Evolutionary conservation across 805 yeast genomes (phyloP).

Genomic region (Blastobotrys muscicola): DNA sequence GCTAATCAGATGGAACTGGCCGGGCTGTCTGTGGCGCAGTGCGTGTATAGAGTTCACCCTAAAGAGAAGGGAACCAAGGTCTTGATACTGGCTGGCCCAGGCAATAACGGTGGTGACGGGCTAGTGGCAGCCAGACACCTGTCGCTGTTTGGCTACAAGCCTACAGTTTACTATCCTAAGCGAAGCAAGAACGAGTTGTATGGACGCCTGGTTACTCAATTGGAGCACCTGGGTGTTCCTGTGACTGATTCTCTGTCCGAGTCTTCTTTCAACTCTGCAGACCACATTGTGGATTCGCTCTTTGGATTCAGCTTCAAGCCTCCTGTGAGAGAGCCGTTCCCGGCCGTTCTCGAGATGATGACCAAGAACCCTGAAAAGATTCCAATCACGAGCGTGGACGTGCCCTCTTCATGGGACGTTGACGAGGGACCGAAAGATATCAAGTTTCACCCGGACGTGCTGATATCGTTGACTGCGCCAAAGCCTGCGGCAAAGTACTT

Average conservation of each 20-base stretch:
- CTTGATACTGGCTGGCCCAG: constrained; percentile 82
- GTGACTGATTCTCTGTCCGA: constrained; percentile 36
- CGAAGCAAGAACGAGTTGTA: constrained; percentile 49
- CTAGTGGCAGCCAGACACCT: constrained; percentile 91
- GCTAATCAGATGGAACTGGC: constrained; percentile 82
- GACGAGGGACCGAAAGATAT: constrained; percentile 62
- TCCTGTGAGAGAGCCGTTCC: constrained; percentile 75
- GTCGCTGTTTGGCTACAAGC: constrained; percentile 66
- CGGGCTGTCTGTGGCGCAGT: constrained; percentile 88
- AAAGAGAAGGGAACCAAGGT: constrained; percentile 36
- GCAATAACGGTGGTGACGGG: constrained; percentile 90
- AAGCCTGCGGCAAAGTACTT: constrained; percentile 69
- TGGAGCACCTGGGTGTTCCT: constrained; percentile 52
- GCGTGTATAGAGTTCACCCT: constrained; percentile 62
- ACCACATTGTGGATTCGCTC: constrained; percentile 64
- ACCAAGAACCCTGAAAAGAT: constrained; percentile 24
- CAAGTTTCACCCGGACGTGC: constrained; percentile 49
- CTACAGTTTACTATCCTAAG: constrained; percentile 74
- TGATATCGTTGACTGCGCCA: constrained; percentile 88
- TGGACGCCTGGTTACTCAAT: constrained; percentile 52
- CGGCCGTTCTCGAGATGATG: constrained; percentile 36
- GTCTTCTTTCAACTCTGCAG: constrained; percentile 29
- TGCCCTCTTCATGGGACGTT: constrained; percentile 97
- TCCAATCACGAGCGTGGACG: constrained; percentile 75
- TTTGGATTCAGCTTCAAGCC: constrained; percentile 94